Percentiles rank a stretch among this genome's conserved stretches.
Conservation (phyloP, 2,329 filamentous ascomycete genomes). For the Aspergillus costaricaensis region DNA sequence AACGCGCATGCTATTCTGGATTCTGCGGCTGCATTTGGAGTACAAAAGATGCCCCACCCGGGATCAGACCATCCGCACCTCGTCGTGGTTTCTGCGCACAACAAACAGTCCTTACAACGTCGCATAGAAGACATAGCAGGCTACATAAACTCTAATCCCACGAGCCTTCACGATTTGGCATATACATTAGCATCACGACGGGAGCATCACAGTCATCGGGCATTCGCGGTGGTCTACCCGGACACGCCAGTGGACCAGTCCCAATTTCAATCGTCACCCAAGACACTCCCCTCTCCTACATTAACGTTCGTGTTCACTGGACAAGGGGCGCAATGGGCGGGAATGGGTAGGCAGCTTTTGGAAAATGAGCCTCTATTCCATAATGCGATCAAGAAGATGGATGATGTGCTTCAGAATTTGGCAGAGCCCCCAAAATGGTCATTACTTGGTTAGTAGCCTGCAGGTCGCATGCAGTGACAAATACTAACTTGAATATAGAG, state of each 20-base stretch:
- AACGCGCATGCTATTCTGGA: slow-evolving; percentile 15
- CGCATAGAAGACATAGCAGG: not conserved
- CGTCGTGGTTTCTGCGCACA: slow-evolving; percentile 11
- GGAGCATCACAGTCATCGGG: slow-evolving; percentile 8
- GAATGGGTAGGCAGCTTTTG: slow-evolving; percentile 34
- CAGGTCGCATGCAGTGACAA: not conserved
- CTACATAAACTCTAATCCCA: slow-evolving; percentile 5
- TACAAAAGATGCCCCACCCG: too few species aligned
- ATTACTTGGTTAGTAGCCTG: not conserved
- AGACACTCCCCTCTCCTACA: slow-evolving; percentile 3
- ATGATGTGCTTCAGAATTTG: not conserved
- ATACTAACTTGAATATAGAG: slow-evolving; percentile 12
- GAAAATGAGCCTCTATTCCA: not conserved
- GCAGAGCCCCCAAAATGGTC: not conserved
- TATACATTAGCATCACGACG: slow-evolving; percentile 15
- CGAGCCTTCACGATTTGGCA: slow-evolving; percentile 5
- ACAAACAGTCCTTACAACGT: not conserved
- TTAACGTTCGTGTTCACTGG: slow-evolving; percentile 41
- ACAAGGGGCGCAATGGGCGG: slow-evolving; percentile 40
- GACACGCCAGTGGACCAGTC: too few species aligned
- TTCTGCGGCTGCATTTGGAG: not conserved
- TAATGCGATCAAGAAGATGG: too few species aligned
- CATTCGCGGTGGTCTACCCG: not conserved
- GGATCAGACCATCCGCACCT: slow-evolving; percentile 4
- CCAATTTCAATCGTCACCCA: not conserved